Conservation (phyloP, 306 rosid species). For the Ochetophila trinervis region DNA sequence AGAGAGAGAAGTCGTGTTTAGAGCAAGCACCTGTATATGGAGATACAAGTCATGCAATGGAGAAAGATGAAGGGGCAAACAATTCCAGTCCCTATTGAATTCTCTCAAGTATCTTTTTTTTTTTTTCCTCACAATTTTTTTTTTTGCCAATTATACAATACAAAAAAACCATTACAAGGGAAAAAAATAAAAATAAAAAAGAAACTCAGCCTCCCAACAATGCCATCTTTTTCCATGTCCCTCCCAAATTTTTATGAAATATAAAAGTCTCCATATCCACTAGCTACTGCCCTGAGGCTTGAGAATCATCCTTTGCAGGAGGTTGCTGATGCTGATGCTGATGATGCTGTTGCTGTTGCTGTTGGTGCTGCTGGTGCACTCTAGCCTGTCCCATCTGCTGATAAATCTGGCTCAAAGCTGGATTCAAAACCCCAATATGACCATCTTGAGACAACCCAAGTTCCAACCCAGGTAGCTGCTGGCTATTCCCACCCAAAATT, state of each 20-base stretch:
- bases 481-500: constrained; percentile 62
- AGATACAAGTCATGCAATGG: constrained; percentile 51
- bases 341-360: constrained; percentile 14
- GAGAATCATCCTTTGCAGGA: constrained; percentile 87
- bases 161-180: constrained; percentile 35
- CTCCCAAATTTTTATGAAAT: constrained; percentile 24
- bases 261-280: constrained; percentile 2
- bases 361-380: constrained; percentile 51
- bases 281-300: constrained; percentile 69
- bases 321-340: constrained; percentile 45
- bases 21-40: constrained; percentile 57
- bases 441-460: constrained; percentile 92
- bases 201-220: constrained; percentile 43
- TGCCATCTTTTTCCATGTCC: constrained; percentile 29
- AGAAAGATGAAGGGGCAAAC: constrained; percentile 53
- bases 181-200: constrained; percentile 11
- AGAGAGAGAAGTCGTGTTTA: constrained; percentile 11
- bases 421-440: constrained; percentile 80
- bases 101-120: constrained; percentile 38
- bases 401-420: constrained; percentile 81
- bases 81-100: constrained; percentile 62
- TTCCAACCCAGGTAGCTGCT: constrained; percentile 84
- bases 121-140: constrained; percentile 28
- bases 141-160: constrained; percentile 47
- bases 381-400: constrained; percentile 92